These are phyloP conservation scores for Schoenoplectus triqueter DNA, from an alignment of 202 grass and related monocot genomes.

Conservation along the genomic window DNA sequence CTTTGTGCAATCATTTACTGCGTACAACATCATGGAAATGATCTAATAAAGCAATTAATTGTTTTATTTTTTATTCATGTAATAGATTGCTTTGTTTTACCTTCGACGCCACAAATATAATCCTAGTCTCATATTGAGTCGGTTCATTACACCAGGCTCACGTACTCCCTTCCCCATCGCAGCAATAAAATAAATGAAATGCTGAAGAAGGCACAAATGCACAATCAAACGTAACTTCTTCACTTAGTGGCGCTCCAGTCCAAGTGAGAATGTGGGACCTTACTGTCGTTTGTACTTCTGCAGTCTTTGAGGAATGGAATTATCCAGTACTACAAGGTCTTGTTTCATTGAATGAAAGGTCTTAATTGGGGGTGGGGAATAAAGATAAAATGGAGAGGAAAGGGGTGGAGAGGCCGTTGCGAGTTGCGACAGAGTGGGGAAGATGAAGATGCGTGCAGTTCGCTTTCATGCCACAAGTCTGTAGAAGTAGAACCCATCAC, in stretches of 20 bases:
- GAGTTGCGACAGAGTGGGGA: conserved; percentile 14
- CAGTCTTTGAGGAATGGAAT: background rate
- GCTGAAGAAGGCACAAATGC: background rate
- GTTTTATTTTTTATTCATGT: no score
- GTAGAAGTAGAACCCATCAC: background rate
- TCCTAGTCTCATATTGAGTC: background rate
- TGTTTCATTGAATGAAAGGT: no score
- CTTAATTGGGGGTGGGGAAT: background rate
- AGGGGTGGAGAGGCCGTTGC: background rate
- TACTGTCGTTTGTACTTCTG: conserved; percentile 1
- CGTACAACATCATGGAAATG: no score
- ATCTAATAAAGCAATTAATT: no score
- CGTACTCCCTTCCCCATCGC: background rate
- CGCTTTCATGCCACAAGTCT: conserved; percentile 3
- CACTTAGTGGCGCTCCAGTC: conserved; percentile 40
- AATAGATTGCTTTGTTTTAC: no score
- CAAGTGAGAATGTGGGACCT: conserved; percentile 32
- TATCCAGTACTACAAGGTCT: no score
- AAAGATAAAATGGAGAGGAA: background rate
- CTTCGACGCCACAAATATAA: no score
- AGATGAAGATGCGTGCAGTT: conserved; percentile 30
- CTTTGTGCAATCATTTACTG: no score
- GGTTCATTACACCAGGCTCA: conserved; percentile 11
- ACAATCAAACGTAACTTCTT: conserved; percentile 27
- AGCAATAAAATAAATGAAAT: background rate